These are phyloP conservation scores for Bolboschoenoplectus hybrid DNA, from an alignment of 202 grass and related monocot species.

Conservation along the genomic window DNA sequence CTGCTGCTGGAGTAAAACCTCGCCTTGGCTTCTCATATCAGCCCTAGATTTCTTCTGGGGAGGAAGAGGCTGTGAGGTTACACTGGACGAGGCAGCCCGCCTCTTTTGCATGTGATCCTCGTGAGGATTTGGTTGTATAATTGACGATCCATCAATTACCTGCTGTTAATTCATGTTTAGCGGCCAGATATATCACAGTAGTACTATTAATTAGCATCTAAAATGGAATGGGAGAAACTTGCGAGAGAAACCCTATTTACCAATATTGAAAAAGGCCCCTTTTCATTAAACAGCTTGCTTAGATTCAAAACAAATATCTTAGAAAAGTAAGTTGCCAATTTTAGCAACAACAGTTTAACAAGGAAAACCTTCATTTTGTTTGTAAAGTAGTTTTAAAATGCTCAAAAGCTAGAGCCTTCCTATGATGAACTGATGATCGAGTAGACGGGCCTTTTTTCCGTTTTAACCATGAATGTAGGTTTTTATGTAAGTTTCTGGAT, in stretches of 20 bases:
- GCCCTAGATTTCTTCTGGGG: slow-evolving; percentile 80
- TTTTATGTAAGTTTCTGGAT: neutral
- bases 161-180: slow-evolving; percentile 3
- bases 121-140: slow-evolving; percentile 73
- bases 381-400: slow-evolving; percentile 7
- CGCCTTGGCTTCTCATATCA: slow-evolving; percentile 59
- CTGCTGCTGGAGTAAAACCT: slow-evolving; percentile 61
- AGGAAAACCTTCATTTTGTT: neutral
- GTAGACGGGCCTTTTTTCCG: neutral
- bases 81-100: slow-evolving; percentile 63
- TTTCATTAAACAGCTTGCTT: neutral
- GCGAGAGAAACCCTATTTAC: neutral
- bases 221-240: neutral
- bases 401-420: too few relatives aligned
- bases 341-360: slow-evolving; percentile 8
- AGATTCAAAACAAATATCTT: neutral
- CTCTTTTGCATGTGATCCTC: slow-evolving; percentile 76
- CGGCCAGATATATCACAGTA: slow-evolving; percentile 1
- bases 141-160: slow-evolving; percentile 78
- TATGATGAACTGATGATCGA: neutral
- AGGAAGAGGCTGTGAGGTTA: slow-evolving; percentile 80
- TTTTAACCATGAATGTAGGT: slow-evolving; percentile 13
- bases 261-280: neutral
- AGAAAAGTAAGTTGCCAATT: neutral
- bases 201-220: neutral